Evolutionary conservation across 176 grass and related monocot genomes (phyloP).

Genomic region (Avena sativa): DNA sequence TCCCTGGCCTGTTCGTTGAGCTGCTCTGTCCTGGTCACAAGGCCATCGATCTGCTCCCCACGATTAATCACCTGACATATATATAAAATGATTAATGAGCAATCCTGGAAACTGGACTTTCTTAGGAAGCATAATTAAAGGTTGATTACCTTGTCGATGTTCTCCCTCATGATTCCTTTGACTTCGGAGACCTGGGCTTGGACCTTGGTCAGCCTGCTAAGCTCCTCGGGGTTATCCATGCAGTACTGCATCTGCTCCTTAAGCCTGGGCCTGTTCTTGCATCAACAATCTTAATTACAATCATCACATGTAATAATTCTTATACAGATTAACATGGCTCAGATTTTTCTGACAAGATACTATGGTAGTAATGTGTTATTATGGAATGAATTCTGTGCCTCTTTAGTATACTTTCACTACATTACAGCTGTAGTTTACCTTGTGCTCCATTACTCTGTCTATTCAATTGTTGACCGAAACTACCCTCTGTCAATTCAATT

Average conservation of each 20-base stretch:
- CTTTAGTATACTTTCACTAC: not conserved
- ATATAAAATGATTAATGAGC: not conserved
- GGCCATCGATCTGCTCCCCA: conserved; percentile 55
- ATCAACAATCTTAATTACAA: not conserved
- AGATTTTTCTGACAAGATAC: no score
- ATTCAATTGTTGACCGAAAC: not conserved
- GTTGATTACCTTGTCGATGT: conserved; percentile 72
- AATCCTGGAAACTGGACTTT: not conserved
- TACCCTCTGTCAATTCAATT: not conserved
- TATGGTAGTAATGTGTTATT: no score
- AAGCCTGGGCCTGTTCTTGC: conserved; percentile 60
- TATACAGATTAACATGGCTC: not conserved
- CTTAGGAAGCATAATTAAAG: not conserved
- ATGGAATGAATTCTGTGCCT: not conserved
- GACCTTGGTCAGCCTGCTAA: conserved; percentile 74
- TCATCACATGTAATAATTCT: not conserved
- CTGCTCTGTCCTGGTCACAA: conserved; percentile 70
- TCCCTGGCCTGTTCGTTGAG: conserved; percentile 72
- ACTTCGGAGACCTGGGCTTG: conserved; percentile 80
- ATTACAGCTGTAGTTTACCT: not conserved
- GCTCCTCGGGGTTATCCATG: conserved; percentile 71
- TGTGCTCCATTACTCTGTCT: not conserved
- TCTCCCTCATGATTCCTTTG: conserved; percentile 83
- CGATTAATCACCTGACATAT: conserved; percentile 61
- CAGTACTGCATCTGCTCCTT: conserved; percentile 90